Percentiles rank a stretch among this genome's conserved stretches.
Evolutionary conservation across 2,329 filamentous ascomycete genomes (phyloP).

Genomic region (Sporothrix dimorphospora): DNA sequence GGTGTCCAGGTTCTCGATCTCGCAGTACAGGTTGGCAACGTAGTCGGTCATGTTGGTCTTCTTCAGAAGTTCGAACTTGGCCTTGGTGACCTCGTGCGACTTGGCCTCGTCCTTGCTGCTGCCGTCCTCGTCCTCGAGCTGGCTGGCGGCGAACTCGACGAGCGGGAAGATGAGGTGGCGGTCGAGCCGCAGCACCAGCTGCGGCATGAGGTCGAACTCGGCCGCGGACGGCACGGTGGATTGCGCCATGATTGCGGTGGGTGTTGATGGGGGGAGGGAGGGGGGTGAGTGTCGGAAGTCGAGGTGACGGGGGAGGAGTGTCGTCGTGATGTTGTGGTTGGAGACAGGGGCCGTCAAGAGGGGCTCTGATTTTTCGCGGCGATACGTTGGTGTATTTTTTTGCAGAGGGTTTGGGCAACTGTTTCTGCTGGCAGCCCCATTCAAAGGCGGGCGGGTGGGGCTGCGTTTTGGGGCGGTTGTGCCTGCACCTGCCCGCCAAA

Average conservation of each 20-base stretch:
- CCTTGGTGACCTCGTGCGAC: conserved; percentile 73
- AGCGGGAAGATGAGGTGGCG: conserved; percentile 95
- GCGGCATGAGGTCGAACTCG: conserved; percentile 67
- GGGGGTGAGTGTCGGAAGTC: not conserved
- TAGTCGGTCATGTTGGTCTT: conserved; percentile 99
- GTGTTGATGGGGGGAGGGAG: not conserved
- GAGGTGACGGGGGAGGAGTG: not conserved
- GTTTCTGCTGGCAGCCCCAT: not conserved
- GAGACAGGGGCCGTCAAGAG: not conserved
- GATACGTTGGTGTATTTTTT: conserved; percentile 20
- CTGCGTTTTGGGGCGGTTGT: not conserved
- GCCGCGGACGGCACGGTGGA: conserved; percentile 31
- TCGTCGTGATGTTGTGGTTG: not conserved
- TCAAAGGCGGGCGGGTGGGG: conserved; percentile 19
- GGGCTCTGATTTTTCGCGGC: conserved; percentile 23
- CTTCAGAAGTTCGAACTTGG: conserved; percentile 93
- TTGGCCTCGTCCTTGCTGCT: conserved; percentile 56
- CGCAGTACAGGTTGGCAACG: conserved; percentile 86
- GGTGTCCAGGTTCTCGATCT: conserved; percentile 79
- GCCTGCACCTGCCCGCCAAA: not conserved
- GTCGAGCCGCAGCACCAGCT: conserved; percentile 89
- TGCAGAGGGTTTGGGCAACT: conserved; percentile 21
- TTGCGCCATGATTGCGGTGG: conserved; percentile 29
- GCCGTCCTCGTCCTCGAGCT: conserved; percentile 74
- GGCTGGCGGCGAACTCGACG: conserved; percentile 84